Evolutionary conservation across 1,139 yeast genomes (phyloP).

Genomic region (Candida tropicalis): DNA sequence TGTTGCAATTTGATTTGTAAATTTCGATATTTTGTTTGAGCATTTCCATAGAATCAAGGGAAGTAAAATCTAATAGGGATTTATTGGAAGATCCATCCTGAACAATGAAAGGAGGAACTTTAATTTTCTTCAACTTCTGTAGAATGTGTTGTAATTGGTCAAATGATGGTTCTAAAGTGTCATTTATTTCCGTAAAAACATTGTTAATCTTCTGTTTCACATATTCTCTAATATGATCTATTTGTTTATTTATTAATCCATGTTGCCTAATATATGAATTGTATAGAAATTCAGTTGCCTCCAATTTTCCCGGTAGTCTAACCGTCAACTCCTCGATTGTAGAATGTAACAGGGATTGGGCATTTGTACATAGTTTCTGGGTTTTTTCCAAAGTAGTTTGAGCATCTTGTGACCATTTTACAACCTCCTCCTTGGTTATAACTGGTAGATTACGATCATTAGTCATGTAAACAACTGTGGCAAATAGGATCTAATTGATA

Average conservation of each 20-base stretch:
- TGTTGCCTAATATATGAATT: slow-evolving; percentile 22
- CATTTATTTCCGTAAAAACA: slow-evolving; percentile 11
- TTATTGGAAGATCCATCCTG: slow-evolving; percentile 9
- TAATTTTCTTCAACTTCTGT: slow-evolving; percentile 24
- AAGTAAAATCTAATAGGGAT: slow-evolving; percentile 33
- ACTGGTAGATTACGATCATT: slow-evolving; percentile 2
- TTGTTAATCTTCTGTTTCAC: slow-evolving; percentile 6
- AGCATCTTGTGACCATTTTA: slow-evolving; percentile 34
- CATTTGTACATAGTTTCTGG: slow-evolving; percentile 34
- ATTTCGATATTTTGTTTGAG: slow-evolving; percentile 31
- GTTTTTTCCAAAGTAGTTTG: slow-evolving; percentile 32
- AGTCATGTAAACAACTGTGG: slow-evolving; percentile 8
- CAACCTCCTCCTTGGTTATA: slow-evolving; percentile 12
- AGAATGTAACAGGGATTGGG: slow-evolving; percentile 32
- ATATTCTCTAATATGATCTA: slow-evolving; percentile 4
- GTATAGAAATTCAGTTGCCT: slow-evolving; percentile 24
- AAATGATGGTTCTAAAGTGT: slow-evolving; percentile 24
- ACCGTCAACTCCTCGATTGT: slow-evolving; percentile 26
- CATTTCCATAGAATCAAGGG: slow-evolving; percentile 34
- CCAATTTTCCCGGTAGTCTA: slow-evolving; percentile 27
- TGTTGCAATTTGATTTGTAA: slow-evolving; percentile 30
- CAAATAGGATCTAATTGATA: not conserved
- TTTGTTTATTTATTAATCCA: slow-evolving; percentile 14
- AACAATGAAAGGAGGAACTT: slow-evolving; percentile 33
- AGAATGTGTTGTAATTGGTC: slow-evolving; percentile 30